These are phyloP conservation scores for Umbelopsis sp. DNA, from an alignment of 192 early-diverging fungal genomes.

Conservation along the genomic window DNA sequence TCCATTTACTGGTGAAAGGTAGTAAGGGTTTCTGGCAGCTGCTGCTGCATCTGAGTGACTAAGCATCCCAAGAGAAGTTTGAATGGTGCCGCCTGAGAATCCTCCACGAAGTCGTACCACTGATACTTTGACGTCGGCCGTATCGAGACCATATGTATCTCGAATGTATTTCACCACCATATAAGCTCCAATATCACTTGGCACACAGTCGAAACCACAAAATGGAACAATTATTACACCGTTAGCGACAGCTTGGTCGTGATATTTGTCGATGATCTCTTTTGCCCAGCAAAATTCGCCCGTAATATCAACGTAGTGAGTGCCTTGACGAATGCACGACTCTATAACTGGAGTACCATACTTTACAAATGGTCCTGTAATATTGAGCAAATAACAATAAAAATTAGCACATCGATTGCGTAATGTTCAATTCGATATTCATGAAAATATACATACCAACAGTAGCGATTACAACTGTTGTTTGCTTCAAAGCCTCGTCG, in stretches of 20 bases:
- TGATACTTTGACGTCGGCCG: conserved; percentile 66
- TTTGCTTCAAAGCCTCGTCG: conserved; percentile 58
- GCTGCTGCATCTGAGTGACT: background rate
- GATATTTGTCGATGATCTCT: conserved; percentile 66
- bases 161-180: conserved; percentile 67
- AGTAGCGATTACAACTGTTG: conserved; percentile 78
- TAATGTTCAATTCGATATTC: background rate
- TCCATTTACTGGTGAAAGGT: conserved; percentile 33
- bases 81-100: conserved; percentile 71
- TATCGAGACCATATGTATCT: conserved; percentile 47
- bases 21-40: conserved; percentile 30
- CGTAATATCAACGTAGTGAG: conserved; percentile 92
- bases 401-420: background rate
- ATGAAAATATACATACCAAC: conserved; percentile 55
- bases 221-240: conserved; percentile 75
- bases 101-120: conserved; percentile 57
- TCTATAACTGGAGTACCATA: conserved; percentile 75
- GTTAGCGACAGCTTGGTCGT: conserved; percentile 64
- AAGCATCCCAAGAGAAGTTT: conserved; percentile 39
- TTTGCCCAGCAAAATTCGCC: conserved; percentile 74
- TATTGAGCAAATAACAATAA: background rate
- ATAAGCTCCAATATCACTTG: conserved; percentile 81
- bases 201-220: conserved; percentile 93
- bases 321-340: conserved; percentile 65
- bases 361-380: conserved; percentile 62